Percentiles rank a stretch among this genome's conserved stretches.
These are phyloP conservation scores for Podaxis mareebaensis DNA, from an alignment of 768 basidiomycete genomes.

Conservation along the genomic window DNA sequence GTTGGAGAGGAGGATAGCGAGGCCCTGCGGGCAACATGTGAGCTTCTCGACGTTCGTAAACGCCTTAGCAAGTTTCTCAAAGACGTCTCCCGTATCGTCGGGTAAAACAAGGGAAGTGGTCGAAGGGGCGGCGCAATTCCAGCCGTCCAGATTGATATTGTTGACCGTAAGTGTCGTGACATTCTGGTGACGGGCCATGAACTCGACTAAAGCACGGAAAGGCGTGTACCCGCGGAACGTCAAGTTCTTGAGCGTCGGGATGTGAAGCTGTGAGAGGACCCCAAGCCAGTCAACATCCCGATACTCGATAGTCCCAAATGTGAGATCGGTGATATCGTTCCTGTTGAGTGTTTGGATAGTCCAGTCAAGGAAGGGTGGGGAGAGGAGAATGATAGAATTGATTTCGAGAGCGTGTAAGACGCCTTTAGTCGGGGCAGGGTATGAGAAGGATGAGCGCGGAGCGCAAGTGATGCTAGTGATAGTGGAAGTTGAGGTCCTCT, in stretches of 20 bases:
- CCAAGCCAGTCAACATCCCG: slow-evolving; percentile 7
- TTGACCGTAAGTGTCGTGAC: slow-evolving; percentile 2
- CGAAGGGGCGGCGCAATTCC: background rate
- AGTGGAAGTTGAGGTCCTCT: background rate
- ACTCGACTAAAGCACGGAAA: slow-evolving; percentile 1
- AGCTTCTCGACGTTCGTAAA: slow-evolving; percentile 8
- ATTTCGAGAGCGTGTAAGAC: slow-evolving; percentile 11
- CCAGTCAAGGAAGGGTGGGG: slow-evolving; percentile 17
- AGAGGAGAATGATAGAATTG: slow-evolving; percentile 16
- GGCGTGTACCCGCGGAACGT: slow-evolving; percentile 14
- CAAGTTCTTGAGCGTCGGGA: slow-evolving; percentile 1
- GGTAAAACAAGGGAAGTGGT: background rate
- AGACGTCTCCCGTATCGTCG: background rate
- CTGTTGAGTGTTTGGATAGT: slow-evolving; percentile 17
- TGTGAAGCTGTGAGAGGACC: slow-evolving; percentile 6
- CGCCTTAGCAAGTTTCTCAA: background rate
- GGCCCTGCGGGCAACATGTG: slow-evolving; percentile 12
- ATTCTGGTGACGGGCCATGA: background rate
- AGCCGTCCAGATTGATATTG: slow-evolving; percentile 3
- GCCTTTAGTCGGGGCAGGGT: background rate
- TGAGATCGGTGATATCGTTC: slow-evolving; percentile 13
- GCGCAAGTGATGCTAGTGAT: background rate
- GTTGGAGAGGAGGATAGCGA: background rate
- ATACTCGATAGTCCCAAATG: slow-evolving; percentile 15
- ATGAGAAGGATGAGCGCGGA: background rate